Percentiles rank a stretch among this genome's conserved stretches.
These are phyloP conservation scores for Dendrobium chrysotoxum DNA, from an alignment of 106 monocot species.

Conservation along the genomic window DNA sequence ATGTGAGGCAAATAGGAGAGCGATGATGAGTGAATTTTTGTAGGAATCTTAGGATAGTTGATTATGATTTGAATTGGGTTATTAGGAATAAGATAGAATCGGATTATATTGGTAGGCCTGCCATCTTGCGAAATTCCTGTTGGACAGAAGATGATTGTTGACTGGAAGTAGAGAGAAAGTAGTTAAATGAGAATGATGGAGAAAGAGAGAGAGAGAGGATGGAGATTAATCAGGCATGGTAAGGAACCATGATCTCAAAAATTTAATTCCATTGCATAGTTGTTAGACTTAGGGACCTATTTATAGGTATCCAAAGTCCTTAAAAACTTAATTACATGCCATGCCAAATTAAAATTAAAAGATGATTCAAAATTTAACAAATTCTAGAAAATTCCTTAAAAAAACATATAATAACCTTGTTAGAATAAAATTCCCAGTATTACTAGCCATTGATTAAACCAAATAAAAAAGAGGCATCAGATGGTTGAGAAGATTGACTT, in stretches of 20 bases:
- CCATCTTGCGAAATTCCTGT: background rate
- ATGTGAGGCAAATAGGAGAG: background rate
- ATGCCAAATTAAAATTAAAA: too few species aligned
- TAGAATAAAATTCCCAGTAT: background rate
- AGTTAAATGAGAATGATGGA: background rate
- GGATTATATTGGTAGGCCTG: background rate
- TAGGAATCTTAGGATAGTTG: background rate
- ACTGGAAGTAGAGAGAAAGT: background rate
- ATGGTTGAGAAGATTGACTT: background rate
- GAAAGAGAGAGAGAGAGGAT: background rate
- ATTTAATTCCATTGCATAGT: background rate
- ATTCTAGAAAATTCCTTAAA: too few species aligned
- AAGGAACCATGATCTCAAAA: background rate
- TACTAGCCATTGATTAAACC: background rate
- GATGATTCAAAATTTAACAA: too few species aligned
- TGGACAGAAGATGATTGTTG: background rate
- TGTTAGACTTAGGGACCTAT: background rate
- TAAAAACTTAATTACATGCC: background rate
- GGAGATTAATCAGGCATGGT: background rate
- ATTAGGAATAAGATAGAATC: background rate
- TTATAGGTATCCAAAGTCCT: background rate
- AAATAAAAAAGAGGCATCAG: background rate
- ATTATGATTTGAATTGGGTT: background rate
- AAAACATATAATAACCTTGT: background rate
- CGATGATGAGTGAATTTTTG: background rate